Percentiles rank a stretch among this genome's conserved stretches.
These are phyloP conservation scores for Termitomyces titanicus DNA, from an alignment of 768 basidiomycete genomes.

Conservation along the genomic window DNA sequence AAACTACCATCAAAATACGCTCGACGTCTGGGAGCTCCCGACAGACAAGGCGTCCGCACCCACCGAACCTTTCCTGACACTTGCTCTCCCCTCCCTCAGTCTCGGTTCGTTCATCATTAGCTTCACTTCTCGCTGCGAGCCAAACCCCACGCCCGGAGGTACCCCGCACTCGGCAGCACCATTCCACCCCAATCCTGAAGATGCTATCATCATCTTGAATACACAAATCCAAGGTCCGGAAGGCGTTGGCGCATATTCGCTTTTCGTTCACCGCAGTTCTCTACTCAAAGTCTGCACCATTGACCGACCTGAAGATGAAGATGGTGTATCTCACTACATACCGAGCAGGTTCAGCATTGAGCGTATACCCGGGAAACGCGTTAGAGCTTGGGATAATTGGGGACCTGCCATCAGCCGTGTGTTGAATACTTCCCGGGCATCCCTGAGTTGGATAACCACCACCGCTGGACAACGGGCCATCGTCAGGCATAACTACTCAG, in stretches of 20 bases:
- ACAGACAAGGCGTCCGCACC: neutral
- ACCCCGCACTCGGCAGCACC: neutral
- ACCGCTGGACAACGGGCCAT: slow-evolving; percentile 20
- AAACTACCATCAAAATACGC: slow-evolving; percentile 14
- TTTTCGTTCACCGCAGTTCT: slow-evolving; percentile 9
- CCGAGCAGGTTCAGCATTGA: neutral
- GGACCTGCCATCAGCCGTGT: slow-evolving; percentile 18
- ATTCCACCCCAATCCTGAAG: slow-evolving; percentile 2
- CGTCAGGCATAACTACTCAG: neutral
- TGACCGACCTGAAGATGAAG: neutral
- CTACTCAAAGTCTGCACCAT: slow-evolving; percentile 1
- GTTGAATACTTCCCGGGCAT: slow-evolving; percentile 6
- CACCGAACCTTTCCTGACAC: neutral
- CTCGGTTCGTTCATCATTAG: neutral
- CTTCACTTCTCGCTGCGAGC: slow-evolving; percentile 13
- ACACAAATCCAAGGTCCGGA: neutral
- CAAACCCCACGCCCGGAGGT: slow-evolving; percentile 7
- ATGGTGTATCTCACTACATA: neutral
- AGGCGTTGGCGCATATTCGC: neutral
- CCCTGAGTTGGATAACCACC: slow-evolving; percentile 19
- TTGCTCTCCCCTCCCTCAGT: slow-evolving; percentile 1
- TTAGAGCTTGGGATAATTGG: slow-evolving; percentile 16
- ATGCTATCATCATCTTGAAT: slow-evolving; percentile 13
- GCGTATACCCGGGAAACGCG: neutral
- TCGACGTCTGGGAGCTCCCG: slow-evolving; percentile 23